phyloP scores from a whole-genome alignment of 106 monocot genomes.

The Allium fistulosum region DNA sequence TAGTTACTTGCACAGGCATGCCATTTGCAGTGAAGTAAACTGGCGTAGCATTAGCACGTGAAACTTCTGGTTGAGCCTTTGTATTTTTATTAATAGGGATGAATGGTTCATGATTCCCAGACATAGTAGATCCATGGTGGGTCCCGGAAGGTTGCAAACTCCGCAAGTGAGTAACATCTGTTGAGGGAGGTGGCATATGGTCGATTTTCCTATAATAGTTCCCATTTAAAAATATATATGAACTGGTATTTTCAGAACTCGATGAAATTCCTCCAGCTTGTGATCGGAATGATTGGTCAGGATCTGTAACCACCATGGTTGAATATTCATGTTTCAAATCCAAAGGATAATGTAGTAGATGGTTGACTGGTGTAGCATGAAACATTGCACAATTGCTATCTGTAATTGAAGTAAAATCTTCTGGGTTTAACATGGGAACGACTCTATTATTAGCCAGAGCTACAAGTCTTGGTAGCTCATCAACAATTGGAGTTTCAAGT shows the following conservation, averaged over 20 bases:
- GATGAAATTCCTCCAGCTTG: slow-evolving; percentile 8
- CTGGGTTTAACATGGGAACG: slow-evolving; percentile 7
- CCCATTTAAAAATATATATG: slow-evolving; percentile 2
- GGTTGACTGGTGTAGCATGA: slow-evolving; percentile 14
- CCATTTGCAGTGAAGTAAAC: slow-evolving; percentile 5
- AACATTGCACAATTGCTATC: slow-evolving; percentile 16
- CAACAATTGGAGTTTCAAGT: slow-evolving; percentile 11
- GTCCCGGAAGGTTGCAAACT: slow-evolving; percentile 25
- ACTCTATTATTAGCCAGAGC: slow-evolving; percentile 5
- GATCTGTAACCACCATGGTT: slow-evolving; percentile 4
- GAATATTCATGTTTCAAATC: slow-evolving; percentile 12
- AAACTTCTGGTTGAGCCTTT: slow-evolving; percentile 8
- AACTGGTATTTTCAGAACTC: slow-evolving; percentile 3
- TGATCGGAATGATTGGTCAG: not conserved
- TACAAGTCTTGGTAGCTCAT: slow-evolving; percentile 19
- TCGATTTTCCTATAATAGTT: slow-evolving; percentile 10
- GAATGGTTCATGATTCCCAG: slow-evolving; percentile 12
- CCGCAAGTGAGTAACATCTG: slow-evolving; percentile 7
- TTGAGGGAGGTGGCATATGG: slow-evolving; percentile 15
- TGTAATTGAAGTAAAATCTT: not conserved
- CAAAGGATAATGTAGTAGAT: slow-evolving; percentile 1
- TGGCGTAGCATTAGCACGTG: slow-evolving; percentile 15
- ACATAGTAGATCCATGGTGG: slow-evolving; percentile 12
- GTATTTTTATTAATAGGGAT: slow-evolving; percentile 18
- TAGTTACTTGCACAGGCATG: slow-evolving; percentile 8